Conservation (phyloP, 257 asterid species). For the Solanum commersonii region DNA sequence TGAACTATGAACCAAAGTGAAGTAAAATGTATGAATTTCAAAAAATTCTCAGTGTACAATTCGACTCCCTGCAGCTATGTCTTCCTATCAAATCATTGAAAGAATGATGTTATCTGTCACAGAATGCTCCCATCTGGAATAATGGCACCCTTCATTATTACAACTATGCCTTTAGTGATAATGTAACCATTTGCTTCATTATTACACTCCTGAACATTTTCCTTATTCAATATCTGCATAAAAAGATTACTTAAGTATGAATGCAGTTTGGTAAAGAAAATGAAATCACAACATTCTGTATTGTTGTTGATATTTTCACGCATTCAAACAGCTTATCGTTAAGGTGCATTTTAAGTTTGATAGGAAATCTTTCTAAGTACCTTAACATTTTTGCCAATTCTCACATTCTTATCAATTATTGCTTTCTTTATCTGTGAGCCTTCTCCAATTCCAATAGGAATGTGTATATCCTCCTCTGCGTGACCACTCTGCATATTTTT, state of each 20-base stretch:
- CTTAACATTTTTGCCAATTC: slow-evolving; percentile 80
- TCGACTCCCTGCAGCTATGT: not conserved
- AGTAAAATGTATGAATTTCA: not conserved
- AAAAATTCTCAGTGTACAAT: not conserved
- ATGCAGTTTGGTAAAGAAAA: not conserved
- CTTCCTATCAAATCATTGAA: not conserved
- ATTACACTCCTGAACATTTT: slow-evolving; percentile 54
- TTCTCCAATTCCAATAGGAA: slow-evolving; percentile 71
- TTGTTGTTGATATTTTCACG: not conserved
- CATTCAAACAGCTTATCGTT: not conserved
- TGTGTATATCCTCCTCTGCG: slow-evolving; percentile 20
- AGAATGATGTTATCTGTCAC: not conserved
- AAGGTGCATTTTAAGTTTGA: not conserved
- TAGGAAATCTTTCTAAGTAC: slow-evolving; percentile 21
- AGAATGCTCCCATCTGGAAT: slow-evolving; percentile 62
- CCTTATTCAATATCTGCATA: slow-evolving; percentile 65
- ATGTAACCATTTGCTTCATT: slow-evolving; percentile 58
- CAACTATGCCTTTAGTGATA: slow-evolving; percentile 51
- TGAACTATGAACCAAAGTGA: not conserved
- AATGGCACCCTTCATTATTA: slow-evolving; percentile 44
- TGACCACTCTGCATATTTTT: slow-evolving; percentile 23
- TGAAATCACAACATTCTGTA: not conserved
- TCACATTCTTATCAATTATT: slow-evolving; percentile 69
- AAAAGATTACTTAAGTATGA: not conserved
- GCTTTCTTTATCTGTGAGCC: slow-evolving; percentile 56